Evolutionary conservation across 2,329 filamentous ascomycete genomes (phyloP), one percentile per base, ranked within the genome.

Genomic region (Fusarium sp.): DNA sequence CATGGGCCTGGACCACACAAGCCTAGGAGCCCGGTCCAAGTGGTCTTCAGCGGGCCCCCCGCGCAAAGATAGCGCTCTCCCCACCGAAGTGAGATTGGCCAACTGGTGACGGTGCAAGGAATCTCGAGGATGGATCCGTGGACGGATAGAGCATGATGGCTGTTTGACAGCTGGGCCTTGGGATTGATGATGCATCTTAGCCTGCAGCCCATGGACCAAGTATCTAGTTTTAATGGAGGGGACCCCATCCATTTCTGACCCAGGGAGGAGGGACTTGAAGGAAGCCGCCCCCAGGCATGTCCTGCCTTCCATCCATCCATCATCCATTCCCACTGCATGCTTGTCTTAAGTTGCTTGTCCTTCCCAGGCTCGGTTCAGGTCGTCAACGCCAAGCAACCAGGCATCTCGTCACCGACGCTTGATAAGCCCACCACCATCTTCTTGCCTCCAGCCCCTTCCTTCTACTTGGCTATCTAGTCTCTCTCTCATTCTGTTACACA

Each of bases 351-450:
- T 27, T 50, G 45, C 23, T 50, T 50, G 45, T 50, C 45, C 45
- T 50, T 50, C 52, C 52, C 52, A 35, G 54, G 54, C 6, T 58
- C 16, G 32, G 50, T 32, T 54, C 54, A 39, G 25, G 54, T 66
- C 27, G 56, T 68, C 68, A 68, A 71, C 71, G 71, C 71, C 76
- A 77, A 77, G 76, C 64, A 65, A 64, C 56, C 57, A 59, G 27
- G 50, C 27, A 54, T 54, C 50, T 34, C 41, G 52, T 76, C 67
- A 75, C 66, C 66, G 64, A 72, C 20, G 57, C 61, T 74, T 75
- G 76, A 78, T 78, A 76, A 78, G 76, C 77, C 70, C 72, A 74
- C 74, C 71, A 71, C 67, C 70, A 67, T 61, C 71, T 54, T 54
- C 34, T 48, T n/a, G 45, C 67, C 62, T 73, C 67, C 72, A 68